A percentile compares a stretch with the other conserved stretches of the same genome.
These are phyloP conservation scores for Myriosclerotinia curreyana DNA, from an alignment of 2,329 filamentous ascomycete genomes.

Conservation along the genomic window DNA sequence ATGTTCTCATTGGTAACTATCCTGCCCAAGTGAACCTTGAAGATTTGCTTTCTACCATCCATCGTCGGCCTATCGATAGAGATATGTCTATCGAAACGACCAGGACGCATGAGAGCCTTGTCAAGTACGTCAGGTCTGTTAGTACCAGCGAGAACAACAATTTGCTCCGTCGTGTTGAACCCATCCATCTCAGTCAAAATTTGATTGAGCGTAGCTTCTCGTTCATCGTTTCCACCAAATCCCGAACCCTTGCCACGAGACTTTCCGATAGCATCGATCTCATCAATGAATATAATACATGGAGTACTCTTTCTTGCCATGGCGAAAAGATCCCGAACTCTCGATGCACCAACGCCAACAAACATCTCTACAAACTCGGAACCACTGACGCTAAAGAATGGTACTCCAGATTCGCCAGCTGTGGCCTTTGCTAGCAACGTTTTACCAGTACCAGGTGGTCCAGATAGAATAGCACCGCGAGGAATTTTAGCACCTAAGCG, in stretches of 20 bases:
- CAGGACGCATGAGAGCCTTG: slow-evolving; percentile 92
- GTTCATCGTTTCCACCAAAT: slow-evolving; percentile 92
- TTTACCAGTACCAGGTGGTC: slow-evolving; percentile 98
- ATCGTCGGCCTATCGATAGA: slow-evolving; percentile 93
- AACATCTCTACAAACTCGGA: slow-evolving; percentile 99
- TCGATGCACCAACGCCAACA: slow-evolving; percentile 93
- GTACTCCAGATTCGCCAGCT: slow-evolving; percentile 92
- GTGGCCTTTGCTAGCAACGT: slow-evolving; percentile 96
- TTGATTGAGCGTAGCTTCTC: slow-evolving; percentile 95
- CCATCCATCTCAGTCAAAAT: slow-evolving; percentile 99
- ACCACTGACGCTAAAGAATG: slow-evolving; percentile 97
- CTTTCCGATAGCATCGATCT: slow-evolving; percentile 96
- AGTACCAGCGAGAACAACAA: slow-evolving; percentile 94
- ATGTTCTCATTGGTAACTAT: slow-evolving; percentile 90
- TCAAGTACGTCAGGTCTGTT: slow-evolving; percentile 94
- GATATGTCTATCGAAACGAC: slow-evolving; percentile 96
- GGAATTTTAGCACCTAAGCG: slow-evolving; percentile 96
- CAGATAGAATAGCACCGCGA: slow-evolving; percentile 90
- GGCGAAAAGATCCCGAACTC: slow-evolving; percentile 90
- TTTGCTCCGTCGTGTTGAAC: slow-evolving; percentile 94
- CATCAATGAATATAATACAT: slow-evolving; percentile 99
- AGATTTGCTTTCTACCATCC: slow-evolving; percentile 94
- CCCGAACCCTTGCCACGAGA: slow-evolving; percentile 75
- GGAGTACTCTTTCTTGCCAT: slow-evolving; percentile 94
- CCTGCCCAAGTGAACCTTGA: slow-evolving; percentile 89